Evolutionary conservation across 306 rosid species (phyloP), one percentile per base, ranked within the genome.

Genomic region (Glycine tomentella): DNA sequence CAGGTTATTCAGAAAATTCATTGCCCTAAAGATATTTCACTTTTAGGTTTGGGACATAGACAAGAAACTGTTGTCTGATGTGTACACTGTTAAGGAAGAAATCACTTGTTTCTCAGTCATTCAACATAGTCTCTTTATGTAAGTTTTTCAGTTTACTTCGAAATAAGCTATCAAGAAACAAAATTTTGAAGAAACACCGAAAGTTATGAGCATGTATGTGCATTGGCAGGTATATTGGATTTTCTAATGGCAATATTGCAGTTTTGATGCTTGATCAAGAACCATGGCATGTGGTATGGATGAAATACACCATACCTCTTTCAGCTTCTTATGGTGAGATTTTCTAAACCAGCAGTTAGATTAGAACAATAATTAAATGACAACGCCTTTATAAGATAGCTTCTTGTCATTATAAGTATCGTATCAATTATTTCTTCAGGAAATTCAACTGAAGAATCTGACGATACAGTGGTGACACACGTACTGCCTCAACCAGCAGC

Each of bases 1-100:
- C 5, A 53, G 4, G 69, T 72, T 16, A 74, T 44, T 79, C 16
- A 58, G 56, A 72, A 80, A 67, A 57, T 76, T 75, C 57, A 67
- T 64, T 61, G 46, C 31, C 7, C 52, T 75, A 25, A 69, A 62
- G 51, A 77, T 33, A 56, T 68, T 76, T 84, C 79, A 64, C 33
- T 46, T 65, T 45, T 84, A 95, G 99, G 94, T 95, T 82, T 95
- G 99, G 97, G 94, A 91, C 90, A 82, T 93, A 49, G 93, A 88
- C 64, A 83, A 84, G 83, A 92, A 91, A 84, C 56, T 70, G 40
- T 71, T 87, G 77, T 82, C 80, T 83, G 81, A 89, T 76, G 88
- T 84, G 76, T 88, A 84, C 75, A 42, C 72, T 80, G 84, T 67
- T 64, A 80, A 84, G 69, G 87, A 86, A 84, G 95, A 91, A 78